phyloP scores from a whole-genome alignment of 495 filamentous ascomycete genomes.

The Apodospora peruviana region DNA sequence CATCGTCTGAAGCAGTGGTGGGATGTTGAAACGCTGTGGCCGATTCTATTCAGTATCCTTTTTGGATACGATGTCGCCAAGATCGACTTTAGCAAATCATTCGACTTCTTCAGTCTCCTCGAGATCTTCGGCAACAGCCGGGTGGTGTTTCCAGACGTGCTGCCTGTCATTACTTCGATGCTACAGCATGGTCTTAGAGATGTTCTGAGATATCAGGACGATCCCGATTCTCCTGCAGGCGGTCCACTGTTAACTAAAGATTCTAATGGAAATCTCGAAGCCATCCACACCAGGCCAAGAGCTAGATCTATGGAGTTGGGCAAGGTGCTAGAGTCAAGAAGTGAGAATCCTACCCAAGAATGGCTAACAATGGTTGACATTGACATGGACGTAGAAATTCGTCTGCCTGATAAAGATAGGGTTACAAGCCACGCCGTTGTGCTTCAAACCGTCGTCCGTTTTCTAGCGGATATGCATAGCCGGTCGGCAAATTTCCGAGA shows the following conservation, averaged over 20 bases:
- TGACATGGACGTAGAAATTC: constrained; percentile 19
- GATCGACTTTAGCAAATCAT: constrained; percentile 64
- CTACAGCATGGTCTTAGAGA: constrained; percentile 72
- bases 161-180: constrained; percentile 82
- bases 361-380: constrained; percentile 10
- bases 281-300: constrained; percentile 30
- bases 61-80: constrained; percentile 76
- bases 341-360: constrained; percentile 28
- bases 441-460: constrained; percentile 68
- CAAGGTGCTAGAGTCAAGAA: constrained; percentile 45
- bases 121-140: constrained; percentile 63
- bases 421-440: constrained; percentile 48
- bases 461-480: constrained; percentile 69
- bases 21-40: constrained; percentile 80
- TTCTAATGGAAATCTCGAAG: constrained; percentile 11
- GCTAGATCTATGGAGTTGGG: constrained; percentile 43
- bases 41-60: constrained; percentile 81
- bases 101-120: constrained; percentile 67
- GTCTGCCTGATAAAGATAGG: constrained; percentile 39
- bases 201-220: constrained; percentile 56
- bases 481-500: constrained; percentile 72
- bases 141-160: constrained; percentile 69
- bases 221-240: constrained; percentile 46
- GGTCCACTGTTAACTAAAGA: constrained; percentile 15
- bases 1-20: constrained; percentile 81